A percentile compares a stretch with the other conserved stretches of the same genome.
Evolutionary conservation across 768 basidiomycete species (phyloP).

Genomic region (Pulveroboletus sp.): DNA sequence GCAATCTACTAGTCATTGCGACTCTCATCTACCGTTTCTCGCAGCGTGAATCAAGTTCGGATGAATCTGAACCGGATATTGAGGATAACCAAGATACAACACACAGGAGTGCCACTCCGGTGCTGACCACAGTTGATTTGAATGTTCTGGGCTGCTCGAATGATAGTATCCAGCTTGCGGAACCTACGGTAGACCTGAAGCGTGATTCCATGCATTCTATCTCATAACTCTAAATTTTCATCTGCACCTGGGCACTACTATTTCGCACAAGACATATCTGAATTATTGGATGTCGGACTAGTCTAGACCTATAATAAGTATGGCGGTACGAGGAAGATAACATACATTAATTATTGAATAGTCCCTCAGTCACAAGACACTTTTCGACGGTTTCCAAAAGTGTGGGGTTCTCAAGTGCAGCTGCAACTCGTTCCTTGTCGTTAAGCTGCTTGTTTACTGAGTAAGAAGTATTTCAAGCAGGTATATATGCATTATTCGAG

Average conservation of each 20-base stretch:
- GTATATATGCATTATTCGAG: neutral
- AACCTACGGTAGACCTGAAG: neutral
- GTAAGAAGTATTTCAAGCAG: neutral
- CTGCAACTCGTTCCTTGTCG: conserved; percentile 97
- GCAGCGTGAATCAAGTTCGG: neutral
- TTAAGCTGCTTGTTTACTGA: conserved; percentile 98
- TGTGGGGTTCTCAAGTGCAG: conserved; percentile 89
- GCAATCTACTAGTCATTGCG: conserved; percentile 20
- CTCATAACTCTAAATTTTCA: neutral
- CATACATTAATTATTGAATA: conserved; percentile 4
- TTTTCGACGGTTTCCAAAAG: conserved; percentile 87
- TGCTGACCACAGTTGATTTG: conserved; percentile 15
- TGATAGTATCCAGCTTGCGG: neutral
- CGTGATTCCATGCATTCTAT: neutral
- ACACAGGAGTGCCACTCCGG: neutral
- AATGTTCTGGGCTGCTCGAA: neutral
- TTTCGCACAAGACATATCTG: neutral
- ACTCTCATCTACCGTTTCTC: conserved; percentile 16
- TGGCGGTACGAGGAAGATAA: neutral
- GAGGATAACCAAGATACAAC: conserved; percentile 12
- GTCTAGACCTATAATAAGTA: neutral
- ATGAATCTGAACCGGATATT: neutral
- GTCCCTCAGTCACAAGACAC: conserved; percentile 47
- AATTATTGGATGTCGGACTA: too few relatives aligned
- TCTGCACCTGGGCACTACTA: neutral